Percentiles rank a stretch among this genome's conserved stretches.
phyloP scores from a whole-genome alignment of 75 land plant genomes.

The Pinus tabuliformis region DNA sequence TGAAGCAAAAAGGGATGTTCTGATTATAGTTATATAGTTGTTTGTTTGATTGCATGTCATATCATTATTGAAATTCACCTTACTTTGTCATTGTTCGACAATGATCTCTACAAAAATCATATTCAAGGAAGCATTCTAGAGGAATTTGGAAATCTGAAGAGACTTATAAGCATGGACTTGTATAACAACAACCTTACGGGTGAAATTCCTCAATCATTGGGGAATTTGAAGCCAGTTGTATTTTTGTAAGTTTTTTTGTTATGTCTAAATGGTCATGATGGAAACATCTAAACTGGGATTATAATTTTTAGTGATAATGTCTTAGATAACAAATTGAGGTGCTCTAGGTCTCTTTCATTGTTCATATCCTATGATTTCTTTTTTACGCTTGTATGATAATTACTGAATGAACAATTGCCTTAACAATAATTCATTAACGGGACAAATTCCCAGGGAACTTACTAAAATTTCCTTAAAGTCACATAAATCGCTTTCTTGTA shows the following conservation, averaged over 20 bases:
- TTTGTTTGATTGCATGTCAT: background rate
- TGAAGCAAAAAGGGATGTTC: background rate
- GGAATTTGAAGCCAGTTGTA: slow-evolving; percentile 77
- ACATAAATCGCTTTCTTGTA: slow-evolving; percentile 53
- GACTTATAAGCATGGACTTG: slow-evolving; percentile 86
- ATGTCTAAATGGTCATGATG: background rate
- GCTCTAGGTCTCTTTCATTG: background rate
- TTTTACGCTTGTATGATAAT: background rate
- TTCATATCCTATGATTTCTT: background rate
- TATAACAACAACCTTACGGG: slow-evolving; percentile 94
- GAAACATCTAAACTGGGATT: background rate
- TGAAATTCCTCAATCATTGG: slow-evolving; percentile 70
- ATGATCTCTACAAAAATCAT: slow-evolving; percentile 95
- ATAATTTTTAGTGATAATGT: background rate
- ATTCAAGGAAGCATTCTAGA: slow-evolving; percentile 77
- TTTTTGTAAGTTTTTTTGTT: slow-evolving; percentile 74
- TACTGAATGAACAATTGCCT: slow-evolving; percentile 49
- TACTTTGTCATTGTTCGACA: slow-evolving; percentile 14
- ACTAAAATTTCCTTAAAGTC: slow-evolving; percentile 71
- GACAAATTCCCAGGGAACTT: slow-evolving; percentile 82
- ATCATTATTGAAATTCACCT: background rate
- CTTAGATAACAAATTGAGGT: background rate
- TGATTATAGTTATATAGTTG: background rate
- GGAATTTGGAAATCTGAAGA: slow-evolving; percentile 91
- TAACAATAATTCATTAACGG: slow-evolving; percentile 74